A percentile compares a stretch with the other conserved stretches of the same genome.
These are phyloP conservation scores for Linnemannia schmuckeri DNA, from an alignment of 192 early-diverging fungal species.

Conservation along the genomic window DNA sequence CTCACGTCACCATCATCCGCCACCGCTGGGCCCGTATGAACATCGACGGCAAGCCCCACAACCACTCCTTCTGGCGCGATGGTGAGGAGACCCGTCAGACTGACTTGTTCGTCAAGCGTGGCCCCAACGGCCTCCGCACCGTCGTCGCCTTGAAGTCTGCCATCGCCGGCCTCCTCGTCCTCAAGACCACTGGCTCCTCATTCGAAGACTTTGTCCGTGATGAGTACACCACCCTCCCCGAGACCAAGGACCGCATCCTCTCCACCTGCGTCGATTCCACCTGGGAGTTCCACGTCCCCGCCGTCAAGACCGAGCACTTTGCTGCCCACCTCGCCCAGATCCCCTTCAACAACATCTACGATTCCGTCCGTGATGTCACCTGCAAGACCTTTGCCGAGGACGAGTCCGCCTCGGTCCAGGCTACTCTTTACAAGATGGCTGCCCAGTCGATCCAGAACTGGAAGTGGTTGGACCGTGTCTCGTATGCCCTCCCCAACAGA, in stretches of 20 bases:
- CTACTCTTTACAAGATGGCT: conserved; percentile 85
- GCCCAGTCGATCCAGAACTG: conserved; percentile 70
- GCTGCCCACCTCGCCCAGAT: conserved; percentile 42
- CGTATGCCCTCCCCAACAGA: conserved; percentile 83
- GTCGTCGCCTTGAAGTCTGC: conserved; percentile 73
- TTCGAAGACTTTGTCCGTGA: conserved; percentile 81
- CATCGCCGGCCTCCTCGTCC: conserved; percentile 77
- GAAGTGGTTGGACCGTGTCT: conserved; percentile 68
- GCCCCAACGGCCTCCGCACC: conserved; percentile 29
- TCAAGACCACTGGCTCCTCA: conserved; percentile 88
- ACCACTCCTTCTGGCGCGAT: conserved; percentile 80
- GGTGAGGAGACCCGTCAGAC: conserved; percentile 78
- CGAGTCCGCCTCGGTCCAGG: conserved; percentile 83
- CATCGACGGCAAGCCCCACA: conserved; percentile 71
- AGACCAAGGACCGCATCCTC: conserved; percentile 83
- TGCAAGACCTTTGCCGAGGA: conserved; percentile 83
- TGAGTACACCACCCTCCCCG: conserved; percentile 79
- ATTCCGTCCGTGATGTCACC: conserved; percentile 73
- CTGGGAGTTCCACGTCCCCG: conserved; percentile 67
- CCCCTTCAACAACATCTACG: conserved; percentile 69
- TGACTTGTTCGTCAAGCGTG: conserved; percentile 64
- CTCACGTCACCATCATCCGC: conserved; percentile 74
- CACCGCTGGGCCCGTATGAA: conserved; percentile 84
- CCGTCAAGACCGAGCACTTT: conserved; percentile 27
- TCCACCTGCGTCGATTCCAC: conserved; percentile 79